Percentiles rank a stretch among this genome's conserved stretches.
Conservation (phyloP, 192 early-diverging fungal species). For the Linnemannia elongata region DNA sequence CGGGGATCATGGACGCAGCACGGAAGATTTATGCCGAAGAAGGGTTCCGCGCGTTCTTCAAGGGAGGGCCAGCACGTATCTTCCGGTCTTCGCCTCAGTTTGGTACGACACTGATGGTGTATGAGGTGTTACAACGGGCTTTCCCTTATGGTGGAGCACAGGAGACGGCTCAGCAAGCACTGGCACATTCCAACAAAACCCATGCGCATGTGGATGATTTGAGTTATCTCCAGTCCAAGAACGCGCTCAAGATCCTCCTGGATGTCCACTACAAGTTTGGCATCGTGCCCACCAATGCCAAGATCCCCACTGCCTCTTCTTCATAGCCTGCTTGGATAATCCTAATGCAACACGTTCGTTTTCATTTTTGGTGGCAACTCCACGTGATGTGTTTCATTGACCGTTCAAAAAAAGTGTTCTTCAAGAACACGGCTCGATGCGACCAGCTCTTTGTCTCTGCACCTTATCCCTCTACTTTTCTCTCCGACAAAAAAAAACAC, state of each 20-base stretch:
- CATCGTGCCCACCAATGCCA: slow-evolving; percentile 43
- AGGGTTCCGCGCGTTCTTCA: slow-evolving; percentile 96
- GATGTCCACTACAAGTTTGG: slow-evolving; percentile 60
- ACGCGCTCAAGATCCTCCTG: slow-evolving; percentile 69
- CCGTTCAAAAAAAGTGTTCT: no score
- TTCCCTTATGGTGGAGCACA: slow-evolving; percentile 64
- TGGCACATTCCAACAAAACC: slow-evolving; percentile 16
- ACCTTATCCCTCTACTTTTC: background rate
- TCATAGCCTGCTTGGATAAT: background rate
- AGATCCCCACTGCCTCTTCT: slow-evolving; percentile 17
- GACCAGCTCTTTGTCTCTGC: background rate
- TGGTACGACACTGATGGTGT: slow-evolving; percentile 93
- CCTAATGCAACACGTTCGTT: no score
- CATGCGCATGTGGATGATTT: slow-evolving; percentile 41
- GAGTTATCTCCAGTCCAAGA: slow-evolving; percentile 62
- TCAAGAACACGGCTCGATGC: no score
- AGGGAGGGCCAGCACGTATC: slow-evolving; percentile 93
- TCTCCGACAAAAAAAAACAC: background rate
- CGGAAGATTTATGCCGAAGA: slow-evolving; percentile 91
- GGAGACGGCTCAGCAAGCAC: slow-evolving; percentile 25
- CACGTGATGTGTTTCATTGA: no score
- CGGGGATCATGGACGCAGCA: slow-evolving; percentile 87
- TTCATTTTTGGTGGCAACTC: no score
- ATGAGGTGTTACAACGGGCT: slow-evolving; percentile 86
- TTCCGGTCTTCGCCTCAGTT: slow-evolving; percentile 95